These are phyloP conservation scores for Lunasporangiospora selenospora DNA, from an alignment of 192 early-diverging fungal species.

Conservation along the genomic window DNA sequence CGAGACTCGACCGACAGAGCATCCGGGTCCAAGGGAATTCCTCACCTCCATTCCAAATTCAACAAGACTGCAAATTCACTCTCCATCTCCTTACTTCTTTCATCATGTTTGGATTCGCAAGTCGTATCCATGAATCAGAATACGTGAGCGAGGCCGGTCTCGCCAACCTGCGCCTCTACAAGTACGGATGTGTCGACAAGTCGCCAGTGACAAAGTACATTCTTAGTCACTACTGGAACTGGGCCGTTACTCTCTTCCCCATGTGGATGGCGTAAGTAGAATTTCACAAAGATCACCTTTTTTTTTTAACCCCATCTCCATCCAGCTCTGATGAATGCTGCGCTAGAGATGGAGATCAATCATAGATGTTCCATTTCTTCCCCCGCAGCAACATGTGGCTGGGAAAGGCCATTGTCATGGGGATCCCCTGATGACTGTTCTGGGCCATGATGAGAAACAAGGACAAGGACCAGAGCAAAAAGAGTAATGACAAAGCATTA, in stretches of 20 bases:
- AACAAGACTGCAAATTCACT: too few relatives aligned
- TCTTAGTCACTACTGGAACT: constrained; percentile 89
- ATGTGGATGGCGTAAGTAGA: constrained; percentile 92
- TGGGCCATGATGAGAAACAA: too few relatives aligned
- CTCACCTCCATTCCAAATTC: neutral
- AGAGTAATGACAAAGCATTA: too few relatives aligned
- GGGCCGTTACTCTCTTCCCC: constrained; percentile 86
- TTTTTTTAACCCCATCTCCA: neutral
- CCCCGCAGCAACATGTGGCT: too few relatives aligned
- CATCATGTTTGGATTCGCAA: constrained; percentile 46
- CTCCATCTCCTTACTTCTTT: neutral
- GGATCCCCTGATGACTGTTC: too few relatives aligned
- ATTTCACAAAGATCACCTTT: neutral
- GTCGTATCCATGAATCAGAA: constrained; percentile 54
- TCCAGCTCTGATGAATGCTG: too few relatives aligned
- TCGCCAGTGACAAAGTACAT: constrained; percentile 84
- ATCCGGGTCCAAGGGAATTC: too few relatives aligned
- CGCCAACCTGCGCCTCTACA: constrained; percentile 78
- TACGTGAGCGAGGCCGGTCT: constrained; percentile 75
- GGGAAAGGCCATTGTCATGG: too few relatives aligned
- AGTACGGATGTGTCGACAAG: constrained; percentile 82
- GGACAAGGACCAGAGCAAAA: too few relatives aligned
- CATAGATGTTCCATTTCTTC: too few relatives aligned
- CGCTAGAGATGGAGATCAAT: too few relatives aligned
- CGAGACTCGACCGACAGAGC: too few relatives aligned